Evolutionary conservation across 2,329 filamentous ascomycete species (phyloP).

Genomic region (Pleomassaria siparia): DNA sequence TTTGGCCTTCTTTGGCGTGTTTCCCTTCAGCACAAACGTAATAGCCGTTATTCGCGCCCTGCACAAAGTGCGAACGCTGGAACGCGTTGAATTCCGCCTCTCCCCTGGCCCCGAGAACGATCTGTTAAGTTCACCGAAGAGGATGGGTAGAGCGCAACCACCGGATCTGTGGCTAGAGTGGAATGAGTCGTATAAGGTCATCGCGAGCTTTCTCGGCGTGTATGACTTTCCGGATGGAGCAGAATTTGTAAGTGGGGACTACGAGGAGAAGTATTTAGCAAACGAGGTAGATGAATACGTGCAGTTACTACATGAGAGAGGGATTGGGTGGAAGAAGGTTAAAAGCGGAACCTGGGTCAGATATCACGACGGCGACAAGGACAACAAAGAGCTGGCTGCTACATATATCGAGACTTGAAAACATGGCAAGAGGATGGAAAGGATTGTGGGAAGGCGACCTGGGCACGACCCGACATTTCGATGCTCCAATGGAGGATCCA

Average conservation of each 20-base stretch:
- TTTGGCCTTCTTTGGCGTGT: constrained; percentile 65
- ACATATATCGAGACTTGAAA: background rate
- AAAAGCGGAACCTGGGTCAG: constrained; percentile 24
- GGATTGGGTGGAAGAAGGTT: constrained; percentile 25
- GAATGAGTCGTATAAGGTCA: constrained; percentile 32
- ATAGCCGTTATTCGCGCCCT: constrained; percentile 26
- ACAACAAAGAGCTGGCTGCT: background rate
- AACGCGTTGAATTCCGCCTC: constrained; percentile 43
- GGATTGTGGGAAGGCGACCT: too few relatives aligned
- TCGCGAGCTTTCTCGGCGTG: constrained; percentile 24
- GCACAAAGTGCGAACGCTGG: constrained; percentile 32
- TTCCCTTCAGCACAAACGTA: constrained; percentile 66
- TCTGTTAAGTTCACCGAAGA: constrained; percentile 39
- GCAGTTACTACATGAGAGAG: constrained; percentile 20
- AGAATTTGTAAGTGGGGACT: constrained; percentile 30
- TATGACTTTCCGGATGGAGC: constrained; percentile 24
- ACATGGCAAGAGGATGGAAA: too few relatives aligned
- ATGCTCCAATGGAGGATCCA: too few relatives aligned
- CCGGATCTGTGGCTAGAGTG: constrained; percentile 45
- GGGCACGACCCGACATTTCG: too few relatives aligned
- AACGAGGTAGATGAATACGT: constrained; percentile 29
- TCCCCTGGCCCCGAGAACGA: constrained; percentile 45
- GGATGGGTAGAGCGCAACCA: constrained; percentile 46
- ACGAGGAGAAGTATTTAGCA: constrained; percentile 14
- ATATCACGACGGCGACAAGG: constrained; percentile 15